phyloP scores from a whole-genome alignment of 1,284 basidiomycete genomes.

The Sanguinoderma infundibulare region DNA sequence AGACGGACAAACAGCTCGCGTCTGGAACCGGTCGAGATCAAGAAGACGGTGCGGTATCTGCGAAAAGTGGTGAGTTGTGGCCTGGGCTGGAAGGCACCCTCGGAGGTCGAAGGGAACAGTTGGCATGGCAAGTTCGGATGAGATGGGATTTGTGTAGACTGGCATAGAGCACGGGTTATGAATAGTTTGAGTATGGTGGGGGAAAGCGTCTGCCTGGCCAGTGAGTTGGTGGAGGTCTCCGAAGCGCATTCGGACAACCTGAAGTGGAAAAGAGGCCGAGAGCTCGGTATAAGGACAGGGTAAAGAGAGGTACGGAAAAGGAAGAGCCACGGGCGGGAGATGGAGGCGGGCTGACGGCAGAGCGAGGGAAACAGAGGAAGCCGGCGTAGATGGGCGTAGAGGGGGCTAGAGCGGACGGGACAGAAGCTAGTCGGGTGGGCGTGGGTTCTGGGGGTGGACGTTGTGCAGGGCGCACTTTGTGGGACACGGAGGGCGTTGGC shows the following conservation, averaged over 20 bases:
- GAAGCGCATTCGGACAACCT: conserved; percentile 25
- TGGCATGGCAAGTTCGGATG: conserved; percentile 27
- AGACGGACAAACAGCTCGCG: too few relatives aligned
- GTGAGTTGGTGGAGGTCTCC: conserved; percentile 32
- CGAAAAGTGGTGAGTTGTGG: too few relatives aligned
- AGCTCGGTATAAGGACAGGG: background rate
- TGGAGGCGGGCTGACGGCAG: background rate
- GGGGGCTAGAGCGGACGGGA: conserved; percentile 5
- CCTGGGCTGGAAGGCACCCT: too few relatives aligned
- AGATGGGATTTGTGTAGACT: conserved; percentile 17
- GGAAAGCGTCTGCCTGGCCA: conserved; percentile 29
- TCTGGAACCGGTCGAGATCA: too few relatives aligned
- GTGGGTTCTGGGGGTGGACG: background rate
- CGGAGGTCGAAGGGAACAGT: conserved; percentile 21
- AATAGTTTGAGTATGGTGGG: conserved; percentile 29
- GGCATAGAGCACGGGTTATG: conserved; percentile 26
- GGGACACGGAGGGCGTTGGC: background rate
- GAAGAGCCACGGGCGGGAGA: too few relatives aligned
- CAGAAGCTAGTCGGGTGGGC: background rate
- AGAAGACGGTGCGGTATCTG: too few relatives aligned
- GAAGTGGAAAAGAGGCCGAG: too few relatives aligned
- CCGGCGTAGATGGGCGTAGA: conserved; percentile 24
- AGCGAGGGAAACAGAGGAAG: conserved; percentile 21
- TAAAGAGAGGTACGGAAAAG: background rate
- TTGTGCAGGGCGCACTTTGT: too few relatives aligned